These are phyloP conservation scores for Lobosporangium transversale DNA, from an alignment of 192 early-diverging fungal species.

Conservation along the genomic window DNA sequence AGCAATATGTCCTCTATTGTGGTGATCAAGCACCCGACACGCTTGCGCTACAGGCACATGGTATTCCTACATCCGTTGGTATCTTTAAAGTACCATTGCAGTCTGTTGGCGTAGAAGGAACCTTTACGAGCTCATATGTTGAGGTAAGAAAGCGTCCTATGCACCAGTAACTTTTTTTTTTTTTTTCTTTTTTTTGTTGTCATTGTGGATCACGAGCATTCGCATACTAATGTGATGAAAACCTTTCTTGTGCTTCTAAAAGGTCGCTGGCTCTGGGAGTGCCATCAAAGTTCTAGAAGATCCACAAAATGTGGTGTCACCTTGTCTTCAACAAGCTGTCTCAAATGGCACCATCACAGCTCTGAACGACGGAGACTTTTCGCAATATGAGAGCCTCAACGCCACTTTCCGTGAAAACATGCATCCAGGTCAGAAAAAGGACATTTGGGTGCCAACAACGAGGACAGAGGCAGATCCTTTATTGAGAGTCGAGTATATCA, in stretches of 20 bases:
- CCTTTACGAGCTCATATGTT: constrained; percentile 49
- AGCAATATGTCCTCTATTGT: constrained; percentile 58
- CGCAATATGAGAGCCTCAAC: constrained; percentile 2
- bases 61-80: not conserved
- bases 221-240: not conserved
- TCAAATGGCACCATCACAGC: not conserved
- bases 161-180: too few relatives aligned
- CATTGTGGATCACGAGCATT: not conserved
- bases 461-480: constrained; percentile 30
- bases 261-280: constrained; percentile 44
- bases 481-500: constrained; percentile 51
- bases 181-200: not conserved
- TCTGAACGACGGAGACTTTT: not conserved
- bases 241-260: not conserved
- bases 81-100: constrained; percentile 52
- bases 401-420: constrained; percentile 2
- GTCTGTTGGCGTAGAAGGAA: constrained; percentile 40
- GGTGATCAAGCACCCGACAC: constrained; percentile 5
- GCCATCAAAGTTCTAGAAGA: constrained; percentile 38
- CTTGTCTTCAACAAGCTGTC: constrained; percentile 40
- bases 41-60: constrained; percentile 11
- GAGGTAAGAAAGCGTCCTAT: constrained; percentile 61
- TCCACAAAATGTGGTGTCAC: constrained; percentile 47
- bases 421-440: not conserved
- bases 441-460: constrained; percentile 29